A percentile compares a stretch with the other conserved stretches of the same genome.
These are phyloP conservation scores for Podospora conica DNA, from an alignment of 495 filamentous ascomycete genomes.

Conservation along the genomic window DNA sequence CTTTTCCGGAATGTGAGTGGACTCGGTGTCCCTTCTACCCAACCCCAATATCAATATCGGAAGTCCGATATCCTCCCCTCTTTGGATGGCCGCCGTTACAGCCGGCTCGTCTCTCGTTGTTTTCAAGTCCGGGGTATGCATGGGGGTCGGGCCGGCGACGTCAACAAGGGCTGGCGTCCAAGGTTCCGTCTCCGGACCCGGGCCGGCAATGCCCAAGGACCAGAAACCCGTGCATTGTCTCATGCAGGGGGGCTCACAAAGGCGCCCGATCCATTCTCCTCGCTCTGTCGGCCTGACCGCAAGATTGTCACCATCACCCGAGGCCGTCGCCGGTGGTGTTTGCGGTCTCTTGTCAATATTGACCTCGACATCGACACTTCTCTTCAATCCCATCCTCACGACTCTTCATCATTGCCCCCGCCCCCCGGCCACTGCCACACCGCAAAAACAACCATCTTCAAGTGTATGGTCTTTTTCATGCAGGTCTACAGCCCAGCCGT, in stretches of 20 bases:
- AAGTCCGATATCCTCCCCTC: not conserved
- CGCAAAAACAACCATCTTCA: not conserved
- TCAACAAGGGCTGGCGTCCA: not conserved
- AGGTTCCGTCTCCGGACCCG: not conserved
- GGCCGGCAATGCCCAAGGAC: not conserved
- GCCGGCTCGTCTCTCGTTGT: not conserved
- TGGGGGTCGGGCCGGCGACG: not conserved
- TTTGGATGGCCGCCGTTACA: not conserved
- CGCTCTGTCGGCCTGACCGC: not conserved
- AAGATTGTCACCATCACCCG: not conserved
- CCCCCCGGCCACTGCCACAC: not conserved
- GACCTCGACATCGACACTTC: not conserved
- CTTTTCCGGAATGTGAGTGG: conserved; percentile 74
- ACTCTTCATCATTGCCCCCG: not conserved
- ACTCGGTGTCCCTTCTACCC: conserved; percentile 9
- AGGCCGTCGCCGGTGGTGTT: not conserved
- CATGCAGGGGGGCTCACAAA: not conserved
- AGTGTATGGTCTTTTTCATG: not conserved
- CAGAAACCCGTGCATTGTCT: not conserved
- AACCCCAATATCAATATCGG: conserved; percentile 2
- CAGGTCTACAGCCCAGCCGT: not conserved
- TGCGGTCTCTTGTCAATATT: not conserved
- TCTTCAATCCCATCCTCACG: not conserved
- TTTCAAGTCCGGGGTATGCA: not conserved
- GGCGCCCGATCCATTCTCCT: not conserved